Evolutionary conservation across 495 filamentous ascomycete species (phyloP).

Genomic region (Durotheca rogersii): DNA sequence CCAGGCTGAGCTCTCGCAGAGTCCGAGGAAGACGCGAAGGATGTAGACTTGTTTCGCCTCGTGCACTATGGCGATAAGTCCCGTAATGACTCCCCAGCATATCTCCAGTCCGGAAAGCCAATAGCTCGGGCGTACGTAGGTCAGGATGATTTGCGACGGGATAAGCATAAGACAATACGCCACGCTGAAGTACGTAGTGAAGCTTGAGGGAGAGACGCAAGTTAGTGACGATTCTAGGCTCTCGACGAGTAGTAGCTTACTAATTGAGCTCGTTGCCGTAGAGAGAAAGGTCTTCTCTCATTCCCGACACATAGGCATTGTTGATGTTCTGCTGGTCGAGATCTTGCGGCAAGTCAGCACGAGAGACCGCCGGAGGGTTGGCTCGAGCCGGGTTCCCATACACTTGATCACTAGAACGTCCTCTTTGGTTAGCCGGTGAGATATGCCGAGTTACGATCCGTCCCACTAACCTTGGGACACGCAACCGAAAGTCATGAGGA

Average conservation of each 20-base stretch:
- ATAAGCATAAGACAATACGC: slow-evolving; percentile 49
- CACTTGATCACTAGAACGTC: slow-evolving; percentile 38
- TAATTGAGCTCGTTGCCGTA: slow-evolving; percentile 45
- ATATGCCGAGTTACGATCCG: neutral
- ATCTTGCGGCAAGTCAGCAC: slow-evolving; percentile 24
- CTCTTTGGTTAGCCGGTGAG: slow-evolving; percentile 2
- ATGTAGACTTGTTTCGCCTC: slow-evolving; percentile 40
- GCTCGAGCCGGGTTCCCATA: slow-evolving; percentile 12
- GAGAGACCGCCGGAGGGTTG: neutral
- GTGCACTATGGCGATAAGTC: slow-evolving; percentile 33
- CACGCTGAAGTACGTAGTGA: slow-evolving; percentile 55
- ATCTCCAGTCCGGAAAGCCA: slow-evolving; percentile 47
- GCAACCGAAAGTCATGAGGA: slow-evolving; percentile 47
- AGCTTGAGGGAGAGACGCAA: slow-evolving; percentile 26
- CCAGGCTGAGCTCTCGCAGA: slow-evolving; percentile 52
- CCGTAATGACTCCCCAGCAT: slow-evolving; percentile 46
- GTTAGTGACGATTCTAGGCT: neutral
- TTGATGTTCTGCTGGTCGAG: slow-evolving; percentile 48
- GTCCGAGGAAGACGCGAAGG: slow-evolving; percentile 52
- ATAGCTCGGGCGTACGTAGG: slow-evolving; percentile 42
- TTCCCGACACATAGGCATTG: slow-evolving; percentile 46
- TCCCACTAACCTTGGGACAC: slow-evolving; percentile 39
- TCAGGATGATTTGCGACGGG: slow-evolving; percentile 56
- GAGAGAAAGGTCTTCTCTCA: slow-evolving; percentile 46
- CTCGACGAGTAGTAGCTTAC: slow-evolving; percentile 10